phyloP scores from a whole-genome alignment of 1,284 basidiomycete genomes.

The Flammula alnicola region DNA sequence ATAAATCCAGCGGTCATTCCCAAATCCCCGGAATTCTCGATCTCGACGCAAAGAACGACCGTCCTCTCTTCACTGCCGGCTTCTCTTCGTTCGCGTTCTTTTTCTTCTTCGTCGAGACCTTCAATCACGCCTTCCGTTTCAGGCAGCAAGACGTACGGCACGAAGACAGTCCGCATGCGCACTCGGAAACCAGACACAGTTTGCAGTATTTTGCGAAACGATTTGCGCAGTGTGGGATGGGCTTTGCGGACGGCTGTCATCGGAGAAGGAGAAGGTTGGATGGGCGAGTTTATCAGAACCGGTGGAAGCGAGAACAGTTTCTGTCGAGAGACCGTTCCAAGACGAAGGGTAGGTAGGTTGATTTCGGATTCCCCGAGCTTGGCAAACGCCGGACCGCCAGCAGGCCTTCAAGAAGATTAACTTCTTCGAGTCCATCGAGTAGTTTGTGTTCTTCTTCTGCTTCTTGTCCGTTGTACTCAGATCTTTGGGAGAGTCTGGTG shows the following conservation, averaged over 20 bases:
- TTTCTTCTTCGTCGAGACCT: slow-evolving; percentile 49
- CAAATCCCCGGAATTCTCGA: slow-evolving; percentile 75
- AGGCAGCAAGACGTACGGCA: slow-evolving; percentile 76
- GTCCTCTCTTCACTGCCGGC: slow-evolving; percentile 82
- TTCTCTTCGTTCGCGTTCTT: slow-evolving; percentile 59
- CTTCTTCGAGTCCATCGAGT: slow-evolving; percentile 70
- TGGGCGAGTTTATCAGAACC: slow-evolving; percentile 43
- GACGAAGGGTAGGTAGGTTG: slow-evolving; percentile 64
- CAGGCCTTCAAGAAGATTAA: slow-evolving; percentile 76
- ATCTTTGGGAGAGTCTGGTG: slow-evolving; percentile 32
- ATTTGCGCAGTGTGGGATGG: slow-evolving; percentile 77
- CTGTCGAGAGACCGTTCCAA: slow-evolving; percentile 65
- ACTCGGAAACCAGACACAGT: slow-evolving; percentile 84
- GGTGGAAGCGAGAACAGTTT: slow-evolving; percentile 66
- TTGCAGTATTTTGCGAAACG: slow-evolving; percentile 78
- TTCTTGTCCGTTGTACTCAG: slow-evolving; percentile 23
- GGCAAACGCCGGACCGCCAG: slow-evolving; percentile 53
- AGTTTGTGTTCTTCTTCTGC: slow-evolving; percentile 38
- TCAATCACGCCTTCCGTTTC: slow-evolving; percentile 36
- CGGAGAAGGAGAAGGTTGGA: slow-evolving; percentile 45
- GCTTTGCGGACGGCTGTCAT: slow-evolving; percentile 47
- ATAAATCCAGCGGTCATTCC: slow-evolving; percentile 65
- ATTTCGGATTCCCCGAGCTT: slow-evolving; percentile 37
- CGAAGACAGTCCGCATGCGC: slow-evolving; percentile 87
- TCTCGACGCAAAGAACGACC: slow-evolving; percentile 84